Base-by-base conservation (phyloP, 164 flowering plant species). In the Nelumbo lutea region DNA sequence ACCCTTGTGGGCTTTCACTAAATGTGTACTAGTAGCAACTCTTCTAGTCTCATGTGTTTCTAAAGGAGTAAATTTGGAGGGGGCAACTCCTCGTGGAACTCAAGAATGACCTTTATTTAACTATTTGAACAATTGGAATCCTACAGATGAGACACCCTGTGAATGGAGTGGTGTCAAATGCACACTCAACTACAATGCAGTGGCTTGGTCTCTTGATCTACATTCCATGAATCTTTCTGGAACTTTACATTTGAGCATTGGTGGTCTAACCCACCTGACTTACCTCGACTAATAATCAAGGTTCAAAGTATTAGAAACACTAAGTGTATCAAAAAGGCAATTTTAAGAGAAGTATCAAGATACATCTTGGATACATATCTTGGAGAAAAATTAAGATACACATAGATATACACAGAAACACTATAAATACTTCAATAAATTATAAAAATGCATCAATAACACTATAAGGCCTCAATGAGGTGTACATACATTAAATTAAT, bases 111-210 rank as follows among this genome's bases (percentile, higher is more conserved):
- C 65, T 75, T 48, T 46, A 11, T 5, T 71, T 40, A 56, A 71
- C 46, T 56, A 57, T 57, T 64, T 75, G 53, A 57, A 61, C 42
- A 48, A 59, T 51, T 75, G 78, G 78, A 63, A 71, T 67, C 52
- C 60, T 15, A 9, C 38, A 46, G 72, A 71, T 53, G 14, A 58
- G 52, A 62, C 72, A 38, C 75, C 78, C 9, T 75, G 78, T 51
- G 14, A 27, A 45, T 75, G 78, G 78, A 68, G 4, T 0, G 75
- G 75, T 58, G 75, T 72, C 11, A 51, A 55, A 39, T 72, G 75
- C 44, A 52, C 61, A 8, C 15, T 51, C 43, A 15, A 53, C 14
- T 53, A 11, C n/a, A 11, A 53, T 53, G n/a, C 57, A 11, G 57
- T 53, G 11, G 57, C 14, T 3, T 53, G 57, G 57, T 9, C 15